These are phyloP conservation scores for Camellia sinensis DNA, from an alignment of 148 eudicot species.

Conservation along the genomic window DNA sequence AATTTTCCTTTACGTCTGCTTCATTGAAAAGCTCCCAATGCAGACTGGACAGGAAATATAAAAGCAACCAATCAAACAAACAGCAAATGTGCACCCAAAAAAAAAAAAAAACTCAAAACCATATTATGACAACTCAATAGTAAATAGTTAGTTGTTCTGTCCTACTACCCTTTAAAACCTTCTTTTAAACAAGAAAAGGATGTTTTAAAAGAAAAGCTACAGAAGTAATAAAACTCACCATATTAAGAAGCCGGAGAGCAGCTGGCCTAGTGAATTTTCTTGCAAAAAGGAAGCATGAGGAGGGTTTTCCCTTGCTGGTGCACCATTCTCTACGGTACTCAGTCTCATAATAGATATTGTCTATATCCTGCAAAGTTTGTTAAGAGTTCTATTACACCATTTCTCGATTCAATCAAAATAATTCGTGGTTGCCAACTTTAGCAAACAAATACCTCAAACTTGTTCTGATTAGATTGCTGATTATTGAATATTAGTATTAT, in stretches of 20 bases:
- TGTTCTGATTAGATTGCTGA: no score
- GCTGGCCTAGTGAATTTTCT: slow-evolving; percentile 92
- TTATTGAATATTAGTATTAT: no score
- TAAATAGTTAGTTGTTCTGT: background rate
- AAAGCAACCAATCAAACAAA: background rate
- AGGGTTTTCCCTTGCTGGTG: slow-evolving; percentile 78
- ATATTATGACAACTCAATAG: background rate
- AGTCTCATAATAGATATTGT: slow-evolving; percentile 77
- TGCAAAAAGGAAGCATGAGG: slow-evolving; percentile 87
- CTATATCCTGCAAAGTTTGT: slow-evolving; percentile 51
- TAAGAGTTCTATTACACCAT: background rate
- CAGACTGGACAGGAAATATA: slow-evolving; percentile 27
- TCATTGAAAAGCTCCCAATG: slow-evolving; percentile 19
- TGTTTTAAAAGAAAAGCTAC: background rate
- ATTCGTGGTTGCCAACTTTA: no score
- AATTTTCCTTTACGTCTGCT: background rate
- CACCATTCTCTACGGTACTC: slow-evolving; percentile 93
- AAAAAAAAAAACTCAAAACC: background rate
- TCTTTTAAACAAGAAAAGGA: background rate
- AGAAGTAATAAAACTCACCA: slow-evolving; percentile 32
- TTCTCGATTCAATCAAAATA: no score
- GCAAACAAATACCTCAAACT: no score
- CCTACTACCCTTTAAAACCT: no score
- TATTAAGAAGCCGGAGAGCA: slow-evolving; percentile 68
- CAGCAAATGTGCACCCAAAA: background rate